Evolutionary conservation across 129 eudicot genomes (phyloP), one percentile per base, ranked within the genome.

Genomic region (Lactuca sativa): DNA sequence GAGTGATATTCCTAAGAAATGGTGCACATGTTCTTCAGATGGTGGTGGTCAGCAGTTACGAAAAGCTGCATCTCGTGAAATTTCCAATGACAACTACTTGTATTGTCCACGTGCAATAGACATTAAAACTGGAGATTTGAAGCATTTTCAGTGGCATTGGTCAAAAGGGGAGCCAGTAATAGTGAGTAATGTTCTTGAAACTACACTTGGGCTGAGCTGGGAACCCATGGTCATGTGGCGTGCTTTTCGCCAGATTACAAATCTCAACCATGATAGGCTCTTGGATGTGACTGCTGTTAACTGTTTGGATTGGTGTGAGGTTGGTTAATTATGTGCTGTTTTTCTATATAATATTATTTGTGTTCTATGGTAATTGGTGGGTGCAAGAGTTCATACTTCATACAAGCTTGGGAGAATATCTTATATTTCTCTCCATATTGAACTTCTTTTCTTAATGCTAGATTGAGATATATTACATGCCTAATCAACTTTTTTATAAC

Each of bases 191-290:
- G 95, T 83, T 70, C 89, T 87, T 36, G 90, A 90, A 53, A 85
- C 92, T 59, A 81, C 92, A 7, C 62, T 48, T 68, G 92, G 97
- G 21, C 78, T 91, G 82, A 91, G 97, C 71, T 91, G 97, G 97
- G 97, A 91, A 56, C 95, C 97, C 15, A 85, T 88, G 97, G 97
- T 91, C 62, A 91, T 91, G 97, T 91, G 97, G 97, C 97, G 97
- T 77, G 97, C 97, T 36, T 80, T 83, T 70, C 95, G 95, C 16
- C 92, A 91, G 77, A 70, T 70, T 4, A 33, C 63, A 56, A 62
- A 83, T 49, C 2, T 9, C 6, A 87, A 87, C 6, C 84, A 71
- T 62, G 67, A 62, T 7, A 44, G 10, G 16, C 83, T 78, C n/a
- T 37, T 83, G 74, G 80, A 88, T 61, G 92, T 85, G 60, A 68